These are phyloP conservation scores for Gossypium mustelinum DNA, from an alignment of 345 rosid genomes.

Conservation along the genomic window DNA sequence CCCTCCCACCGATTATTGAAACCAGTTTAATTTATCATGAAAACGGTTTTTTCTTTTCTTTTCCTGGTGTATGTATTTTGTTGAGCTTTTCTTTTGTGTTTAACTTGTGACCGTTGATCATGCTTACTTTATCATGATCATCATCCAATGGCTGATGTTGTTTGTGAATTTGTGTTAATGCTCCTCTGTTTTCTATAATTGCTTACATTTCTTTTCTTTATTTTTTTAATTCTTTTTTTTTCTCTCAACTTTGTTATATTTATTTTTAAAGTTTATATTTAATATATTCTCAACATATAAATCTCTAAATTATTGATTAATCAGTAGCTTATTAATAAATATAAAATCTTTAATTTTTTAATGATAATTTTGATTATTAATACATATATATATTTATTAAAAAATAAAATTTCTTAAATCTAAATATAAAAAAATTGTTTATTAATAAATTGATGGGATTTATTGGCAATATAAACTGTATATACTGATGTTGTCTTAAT, in stretches of 20 bases:
- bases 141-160: not conserved
- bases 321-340: not conserved
- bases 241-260: not conserved
- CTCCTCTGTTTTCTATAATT: not conserved
- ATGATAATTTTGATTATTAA: too few species aligned
- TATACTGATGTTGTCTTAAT: not conserved
- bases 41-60: too few species aligned
- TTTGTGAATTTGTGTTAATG: not conserved
- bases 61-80: too few species aligned
- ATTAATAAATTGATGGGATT: not conserved
- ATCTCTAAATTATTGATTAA: too few species aligned
- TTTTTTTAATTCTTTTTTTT: not conserved
- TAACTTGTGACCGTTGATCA: not conserved
- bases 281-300: too few species aligned
- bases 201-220: not conserved
- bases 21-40: not conserved
- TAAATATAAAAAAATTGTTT: too few species aligned
- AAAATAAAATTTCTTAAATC: too few species aligned
- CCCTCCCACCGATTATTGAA: constrained; percentile 62
- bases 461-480: not conserved
- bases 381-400: too few species aligned
- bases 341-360: too few species aligned
- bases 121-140: not conserved
- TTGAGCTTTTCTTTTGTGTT: not conserved
- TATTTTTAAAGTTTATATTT: too few species aligned